phyloP scores from a whole-genome alignment of 768 basidiomycete species.

The Lactarius psammicola region DNA sequence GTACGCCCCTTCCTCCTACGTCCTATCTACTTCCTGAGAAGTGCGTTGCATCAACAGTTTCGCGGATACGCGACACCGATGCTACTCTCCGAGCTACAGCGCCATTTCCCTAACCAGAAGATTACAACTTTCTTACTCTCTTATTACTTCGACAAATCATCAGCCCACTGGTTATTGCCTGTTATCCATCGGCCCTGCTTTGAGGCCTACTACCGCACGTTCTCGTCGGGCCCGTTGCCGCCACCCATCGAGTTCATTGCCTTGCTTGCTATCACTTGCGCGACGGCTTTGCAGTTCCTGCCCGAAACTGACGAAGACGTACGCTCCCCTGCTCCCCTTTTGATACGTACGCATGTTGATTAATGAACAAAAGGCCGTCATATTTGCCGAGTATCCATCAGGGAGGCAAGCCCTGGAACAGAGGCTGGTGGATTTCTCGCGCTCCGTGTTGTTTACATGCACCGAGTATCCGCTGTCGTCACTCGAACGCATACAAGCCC shows the following conservation, averaged over 20 bases:
- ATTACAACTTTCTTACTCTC: constrained; percentile 28
- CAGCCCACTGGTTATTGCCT: constrained; percentile 29
- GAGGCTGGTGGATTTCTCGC: constrained; percentile 28
- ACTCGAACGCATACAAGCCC: constrained; percentile 30
- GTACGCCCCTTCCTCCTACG: constrained; percentile 2
- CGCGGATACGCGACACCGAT: constrained; percentile 6
- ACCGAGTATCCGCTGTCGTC: constrained; percentile 24
- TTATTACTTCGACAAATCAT: constrained; percentile 31
- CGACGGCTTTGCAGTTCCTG: constrained; percentile 30
- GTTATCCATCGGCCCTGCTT: constrained; percentile 31
- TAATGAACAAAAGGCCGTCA: constrained; percentile 10
- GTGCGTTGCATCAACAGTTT: constrained; percentile 4
- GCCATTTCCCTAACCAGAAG: constrained; percentile 30
- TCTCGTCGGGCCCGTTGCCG: constrained; percentile 22
- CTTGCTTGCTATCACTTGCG: constrained; percentile 31
- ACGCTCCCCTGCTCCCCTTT: not conserved
- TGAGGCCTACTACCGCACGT: constrained; percentile 28
- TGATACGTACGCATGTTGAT: not conserved
- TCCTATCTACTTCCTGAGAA: not conserved
- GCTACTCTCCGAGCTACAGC: constrained; percentile 15
- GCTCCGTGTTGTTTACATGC: constrained; percentile 24
- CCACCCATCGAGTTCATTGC: constrained; percentile 30
- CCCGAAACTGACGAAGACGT: constrained; percentile 30
- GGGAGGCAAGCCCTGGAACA: constrained; percentile 29
- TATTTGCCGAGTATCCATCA: constrained; percentile 28